Evolutionary conservation across 495 filamentous ascomycete species (phyloP), one percentile per base, ranked within the genome.

Genomic region (Tuber calosporum): DNA sequence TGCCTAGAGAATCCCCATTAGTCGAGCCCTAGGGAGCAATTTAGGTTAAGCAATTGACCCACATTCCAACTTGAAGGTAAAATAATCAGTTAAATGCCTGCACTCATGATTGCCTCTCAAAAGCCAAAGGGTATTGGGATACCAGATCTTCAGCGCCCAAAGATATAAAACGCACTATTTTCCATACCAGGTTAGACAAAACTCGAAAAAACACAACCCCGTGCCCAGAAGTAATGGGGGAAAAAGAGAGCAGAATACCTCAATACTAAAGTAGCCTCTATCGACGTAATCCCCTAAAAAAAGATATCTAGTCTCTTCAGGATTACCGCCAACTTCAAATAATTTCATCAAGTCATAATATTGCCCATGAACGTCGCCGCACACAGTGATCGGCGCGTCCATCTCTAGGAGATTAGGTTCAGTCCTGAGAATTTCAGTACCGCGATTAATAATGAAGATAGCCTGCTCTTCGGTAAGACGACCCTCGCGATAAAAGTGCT

Each of bases 341-440:
- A 99, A 87, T 86, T 99, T 99, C 95, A 99, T 99, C 82, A 99
- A 84, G 84, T 99, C 95, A 81, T 96, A 98, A 83, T 97, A 99
- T 84, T 99, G 95, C 72, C 95, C 95, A 83, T 99, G 95, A 70
- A 99, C 93, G 81, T 99, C 95, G 80, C 95, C 95, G 81, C 95
- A 99, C 45, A 99, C 95, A n/a, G 95, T 99, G 82, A 99, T 99
- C 39, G 95, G 95, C 41, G 95, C 95, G 85, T 99, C 95, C 95
- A 99, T 98, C 86, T 99, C 95, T 74, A 99, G 88, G 68, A 99
- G 86, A 83, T 97, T 99, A 43, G 95, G 95, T 84, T 99, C 95
- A 58, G 88, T 85, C 75, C 88, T 89, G 71, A 99, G 86, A 41
- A 97, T 82, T 81, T 97, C 89, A 48, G 92, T 92, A 72, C 94